Base-by-base conservation (phyloP, 148 eudicot species). In the Nepenthes gracilis region DNA sequence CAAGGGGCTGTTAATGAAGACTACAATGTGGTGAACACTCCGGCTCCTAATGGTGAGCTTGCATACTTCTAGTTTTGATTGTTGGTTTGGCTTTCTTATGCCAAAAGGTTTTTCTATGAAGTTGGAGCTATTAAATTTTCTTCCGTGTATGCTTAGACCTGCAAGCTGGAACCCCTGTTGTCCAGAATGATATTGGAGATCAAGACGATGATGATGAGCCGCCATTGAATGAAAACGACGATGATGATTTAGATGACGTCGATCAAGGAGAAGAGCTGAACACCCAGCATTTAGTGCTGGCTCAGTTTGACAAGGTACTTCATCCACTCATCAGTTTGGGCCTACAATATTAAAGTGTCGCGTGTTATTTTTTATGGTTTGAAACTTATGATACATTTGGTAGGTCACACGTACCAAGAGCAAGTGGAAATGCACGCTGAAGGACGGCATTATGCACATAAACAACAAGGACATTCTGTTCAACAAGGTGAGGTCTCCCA, bases 401-500 rank as follows among this genome's bases (percentile, higher is more conserved):
- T 65, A 93, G 96, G 99, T 89, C 59, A 79, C 95, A 1, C 84
- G 95, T 53, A 85, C 87, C 70, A 93, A 93, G 83, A 86, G 95
- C 87, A 77, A 72, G 64, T 93, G 99, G 95, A 93, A 86, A 63
- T 93, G 99, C 80, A 84, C 87, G 32, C 78, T 93, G 47, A 93
- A 93, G 74, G 95, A 86, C 71, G 99, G 99, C 72, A 83, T 89
- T 64, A 89, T 93, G 99, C 99, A 80, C 77, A 88, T 86, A 80
- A 87, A 88, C 82, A 81, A 89, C 68, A 86, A 83, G 72, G 96
- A 88, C 70, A 83, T 84, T 69, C 79, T 84, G 67, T 93, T 89
- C 78, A 89, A 93, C 64, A 93, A 89, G 97, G 99, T 86, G 32
- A 38, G 75, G 57, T 61, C 23, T 6, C 12, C 4, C 51, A 7